Conservation (phyloP, 768 basidiomycete genomes). For the Boletus sp. region DNA sequence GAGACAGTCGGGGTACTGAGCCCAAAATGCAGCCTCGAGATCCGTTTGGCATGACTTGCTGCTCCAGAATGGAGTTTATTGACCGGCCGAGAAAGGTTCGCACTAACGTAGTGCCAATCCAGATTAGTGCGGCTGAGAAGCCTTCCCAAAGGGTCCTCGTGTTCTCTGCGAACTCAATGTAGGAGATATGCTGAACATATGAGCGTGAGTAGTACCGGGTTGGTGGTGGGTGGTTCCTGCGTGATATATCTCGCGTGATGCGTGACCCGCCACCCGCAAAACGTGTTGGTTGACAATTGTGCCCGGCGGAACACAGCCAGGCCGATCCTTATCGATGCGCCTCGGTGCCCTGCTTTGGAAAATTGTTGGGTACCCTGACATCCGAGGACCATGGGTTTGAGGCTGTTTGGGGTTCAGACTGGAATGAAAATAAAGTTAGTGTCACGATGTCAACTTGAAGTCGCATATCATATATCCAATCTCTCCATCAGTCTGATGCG, state of each 20-base stretch:
- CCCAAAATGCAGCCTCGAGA: constrained; percentile 16
- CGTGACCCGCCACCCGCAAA: constrained; percentile 13
- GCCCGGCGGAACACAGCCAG: constrained; percentile 6
- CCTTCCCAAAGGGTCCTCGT: constrained; percentile 8
- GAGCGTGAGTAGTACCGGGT: constrained; percentile 20
- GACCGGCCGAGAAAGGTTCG: constrained; percentile 16
- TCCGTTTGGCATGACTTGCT: constrained; percentile 12
- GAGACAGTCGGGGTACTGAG: constrained; percentile 22
- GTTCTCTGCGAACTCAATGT: constrained; percentile 3
- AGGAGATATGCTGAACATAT: constrained; percentile 16
- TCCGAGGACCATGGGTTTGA: constrained; percentile 21
- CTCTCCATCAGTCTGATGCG: constrained; percentile 11
- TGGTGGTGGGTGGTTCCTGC: constrained; percentile 8
- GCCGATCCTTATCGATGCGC: constrained; percentile 32
- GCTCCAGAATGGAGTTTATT: constrained; percentile 14
- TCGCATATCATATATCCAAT: constrained; percentile 12
- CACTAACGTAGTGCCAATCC: constrained; percentile 21
- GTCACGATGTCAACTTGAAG: constrained; percentile 7
- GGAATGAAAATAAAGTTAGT: constrained; percentile 19
- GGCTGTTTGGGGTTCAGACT: constrained; percentile 1
- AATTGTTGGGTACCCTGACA: background rate
- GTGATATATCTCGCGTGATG: constrained; percentile 14
- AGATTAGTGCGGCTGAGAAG: constrained; percentile 27
- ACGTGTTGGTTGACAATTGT: constrained; percentile 9
- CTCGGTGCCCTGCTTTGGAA: constrained; percentile 21